Percentiles rank a stretch among this genome's conserved stretches.
phyloP scores from a whole-genome alignment of 169 alveolate species.

The Plasmodium blacklocki region DNA sequence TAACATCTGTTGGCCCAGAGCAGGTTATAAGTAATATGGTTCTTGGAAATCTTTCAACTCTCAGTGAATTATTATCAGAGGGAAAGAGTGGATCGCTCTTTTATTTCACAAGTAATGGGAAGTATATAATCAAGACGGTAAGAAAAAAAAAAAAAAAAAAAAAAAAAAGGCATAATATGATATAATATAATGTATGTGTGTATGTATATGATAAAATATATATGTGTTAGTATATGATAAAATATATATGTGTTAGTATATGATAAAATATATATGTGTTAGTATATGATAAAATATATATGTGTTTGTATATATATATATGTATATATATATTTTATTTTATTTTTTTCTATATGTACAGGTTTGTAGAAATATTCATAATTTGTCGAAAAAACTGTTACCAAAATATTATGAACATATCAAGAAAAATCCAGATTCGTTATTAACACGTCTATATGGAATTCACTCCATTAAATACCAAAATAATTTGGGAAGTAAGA shows the following conservation, averaged over 20 bases:
- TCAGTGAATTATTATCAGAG: conserved; percentile 94
- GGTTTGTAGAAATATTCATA: conserved; percentile 41
- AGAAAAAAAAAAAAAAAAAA: conserved; percentile 1
- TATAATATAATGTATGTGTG: too few species aligned
- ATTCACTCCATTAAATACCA: conserved; percentile 90
- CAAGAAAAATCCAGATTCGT: conserved; percentile 84
- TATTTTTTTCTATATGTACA: neutral
- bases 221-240: too few species aligned
- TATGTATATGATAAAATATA: too few species aligned
- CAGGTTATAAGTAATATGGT: conserved; percentile 95
- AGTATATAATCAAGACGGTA: conserved; percentile 87
- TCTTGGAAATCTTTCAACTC: conserved; percentile 95
- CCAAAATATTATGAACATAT: conserved; percentile 73
- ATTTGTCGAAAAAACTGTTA: conserved; percentile 19
- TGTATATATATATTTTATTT: too few species aligned
- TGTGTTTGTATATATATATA: too few species aligned
- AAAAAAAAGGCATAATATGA: too few species aligned
- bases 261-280: too few species aligned
- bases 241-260: too few species aligned
- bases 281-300: too few species aligned
- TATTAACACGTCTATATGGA: conserved; percentile 91
- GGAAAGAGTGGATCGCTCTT: conserved; percentile 98
- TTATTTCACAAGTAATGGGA: conserved; percentile 94
- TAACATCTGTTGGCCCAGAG: conserved; percentile 97
- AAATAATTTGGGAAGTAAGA: conserved; percentile 20